phyloP scores from a whole-genome alignment of 2,329 filamentous ascomycete genomes.

The Penicillium sp. region DNA sequence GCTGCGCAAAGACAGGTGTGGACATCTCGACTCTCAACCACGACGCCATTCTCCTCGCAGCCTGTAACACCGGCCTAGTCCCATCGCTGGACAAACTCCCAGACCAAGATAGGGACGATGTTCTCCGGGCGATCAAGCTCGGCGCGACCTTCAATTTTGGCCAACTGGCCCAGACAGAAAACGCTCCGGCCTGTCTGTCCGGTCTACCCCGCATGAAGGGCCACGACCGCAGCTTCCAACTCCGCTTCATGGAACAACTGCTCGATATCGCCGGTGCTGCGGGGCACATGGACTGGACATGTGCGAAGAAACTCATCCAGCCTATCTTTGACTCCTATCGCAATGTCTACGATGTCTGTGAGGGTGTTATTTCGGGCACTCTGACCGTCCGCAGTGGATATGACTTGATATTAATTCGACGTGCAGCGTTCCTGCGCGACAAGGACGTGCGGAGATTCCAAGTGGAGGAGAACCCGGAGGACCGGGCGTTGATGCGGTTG shows the following conservation, averaged over 20 bases:
- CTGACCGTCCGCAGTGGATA: constrained; percentile 13
- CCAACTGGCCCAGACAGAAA: constrained; percentile 18
- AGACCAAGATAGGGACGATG: constrained; percentile 5
- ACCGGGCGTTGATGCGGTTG: constrained; percentile 14
- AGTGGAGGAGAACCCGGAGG: neutral
- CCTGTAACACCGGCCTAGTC: constrained; percentile 12
- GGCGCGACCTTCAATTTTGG: constrained; percentile 19
- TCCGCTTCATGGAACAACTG: constrained; percentile 20
- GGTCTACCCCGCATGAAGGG: constrained; percentile 7
- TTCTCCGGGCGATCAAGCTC: constrained; percentile 12
- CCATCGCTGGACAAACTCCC: constrained; percentile 3
- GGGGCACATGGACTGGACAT: constrained; percentile 18
- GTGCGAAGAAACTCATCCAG: constrained; percentile 17
- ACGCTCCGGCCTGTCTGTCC: constrained; percentile 12
- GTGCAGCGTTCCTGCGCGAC: constrained; percentile 5
- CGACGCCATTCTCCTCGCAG: constrained; percentile 15
- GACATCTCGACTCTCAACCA: constrained; percentile 17
- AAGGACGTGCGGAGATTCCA: constrained; percentile 3
- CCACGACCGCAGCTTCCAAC: constrained; percentile 10
- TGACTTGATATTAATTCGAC: constrained; percentile 15
- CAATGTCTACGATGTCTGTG: constrained; percentile 18
- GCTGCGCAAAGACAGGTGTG: constrained; percentile 8
- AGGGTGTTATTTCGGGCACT: constrained; percentile 13
- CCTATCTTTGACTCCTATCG: constrained; percentile 17
- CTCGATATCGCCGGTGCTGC: constrained; percentile 17